phyloP scores from a whole-genome alignment of 441 rosid species.

The Euphorbia schlechtendalii region DNA sequence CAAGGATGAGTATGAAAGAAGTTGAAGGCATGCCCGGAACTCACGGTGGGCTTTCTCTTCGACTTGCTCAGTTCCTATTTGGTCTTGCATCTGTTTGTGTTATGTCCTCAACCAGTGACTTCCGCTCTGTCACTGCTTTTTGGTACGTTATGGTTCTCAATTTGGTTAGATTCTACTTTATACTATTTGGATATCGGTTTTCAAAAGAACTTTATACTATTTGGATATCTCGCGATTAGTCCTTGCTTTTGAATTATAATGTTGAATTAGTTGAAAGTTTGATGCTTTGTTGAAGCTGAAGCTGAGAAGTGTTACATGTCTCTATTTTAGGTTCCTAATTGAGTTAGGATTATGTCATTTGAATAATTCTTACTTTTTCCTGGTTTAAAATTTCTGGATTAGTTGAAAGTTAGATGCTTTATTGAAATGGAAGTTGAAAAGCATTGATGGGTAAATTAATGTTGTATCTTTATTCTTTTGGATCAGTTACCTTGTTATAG shows the following conservation, averaged over 20 bases:
- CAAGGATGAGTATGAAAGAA: slow-evolving; percentile 67
- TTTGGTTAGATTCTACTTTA: background rate
- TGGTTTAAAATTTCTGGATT: background rate
- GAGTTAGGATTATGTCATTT: background rate
- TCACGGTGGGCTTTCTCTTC: slow-evolving; percentile 58
- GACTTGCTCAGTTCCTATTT: slow-evolving; percentile 52
- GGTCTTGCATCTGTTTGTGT: slow-evolving; percentile 52
- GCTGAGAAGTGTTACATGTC: slow-evolving; percentile 2
- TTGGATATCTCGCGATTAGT: background rate
- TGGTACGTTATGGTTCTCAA: slow-evolving; percentile 31
- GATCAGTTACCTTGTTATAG: slow-evolving; percentile 63
- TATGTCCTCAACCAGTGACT: slow-evolving; percentile 68
- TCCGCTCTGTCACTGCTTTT: slow-evolving; percentile 64
- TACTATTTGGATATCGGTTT: too few species aligned
- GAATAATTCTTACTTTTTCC: background rate
- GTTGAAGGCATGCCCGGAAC: slow-evolving; percentile 89
- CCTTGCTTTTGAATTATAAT: background rate
- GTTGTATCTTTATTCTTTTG: slow-evolving; percentile 16
- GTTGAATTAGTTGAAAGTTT: slow-evolving; percentile 1
- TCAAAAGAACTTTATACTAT: too few species aligned
- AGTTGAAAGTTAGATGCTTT: slow-evolving; percentile 5
- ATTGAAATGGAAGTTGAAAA: background rate
- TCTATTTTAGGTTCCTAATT: slow-evolving; percentile 11
- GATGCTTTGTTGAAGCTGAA: background rate
- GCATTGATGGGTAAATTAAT: background rate